These are phyloP conservation scores for Aspergillus sparsus DNA, from an alignment of 495 filamentous ascomycete genomes.

Conservation along the genomic window DNA sequence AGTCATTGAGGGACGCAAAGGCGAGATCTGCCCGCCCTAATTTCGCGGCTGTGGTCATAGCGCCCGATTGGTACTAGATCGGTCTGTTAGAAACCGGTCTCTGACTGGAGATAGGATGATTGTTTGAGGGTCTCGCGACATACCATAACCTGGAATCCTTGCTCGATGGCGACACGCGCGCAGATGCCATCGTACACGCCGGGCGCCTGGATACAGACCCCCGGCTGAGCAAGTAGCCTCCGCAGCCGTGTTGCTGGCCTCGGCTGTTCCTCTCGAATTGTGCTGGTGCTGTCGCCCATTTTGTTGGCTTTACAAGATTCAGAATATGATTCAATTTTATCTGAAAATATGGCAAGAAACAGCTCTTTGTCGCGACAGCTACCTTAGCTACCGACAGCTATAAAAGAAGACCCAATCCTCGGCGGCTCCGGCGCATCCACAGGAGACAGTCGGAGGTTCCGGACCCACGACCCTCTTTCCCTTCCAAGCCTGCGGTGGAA, in stretches of 20 bases:
- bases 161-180: conserved; percentile 53
- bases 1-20: conserved; percentile 38
- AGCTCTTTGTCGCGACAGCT: too few species aligned
- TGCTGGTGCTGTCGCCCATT: background rate
- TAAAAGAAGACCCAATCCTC: too few species aligned
- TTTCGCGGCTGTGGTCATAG: conserved; percentile 57
- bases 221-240: background rate
- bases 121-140: background rate
- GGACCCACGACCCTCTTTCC: too few species aligned
- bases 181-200: conserved; percentile 64
- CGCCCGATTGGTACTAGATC: conserved; percentile 20
- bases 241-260: conserved; percentile 3
- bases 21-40: conserved; percentile 62
- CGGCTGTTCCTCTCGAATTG: background rate
- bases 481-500: too few species aligned
- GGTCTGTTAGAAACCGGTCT: too few species aligned
- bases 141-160: conserved; percentile 39
- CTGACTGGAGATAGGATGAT: background rate
- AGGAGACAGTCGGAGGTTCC: too few species aligned
- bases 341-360: too few species aligned
- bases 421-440: too few species aligned
- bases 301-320: too few species aligned
- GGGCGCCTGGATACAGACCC: conserved; percentile 24
- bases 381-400: too few species aligned
- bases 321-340: too few species aligned